Evolutionary conservation across 768 basidiomycete species (phyloP), one percentile per base, ranked within the genome.

Genomic region (Phylloporus arenicola): DNA sequence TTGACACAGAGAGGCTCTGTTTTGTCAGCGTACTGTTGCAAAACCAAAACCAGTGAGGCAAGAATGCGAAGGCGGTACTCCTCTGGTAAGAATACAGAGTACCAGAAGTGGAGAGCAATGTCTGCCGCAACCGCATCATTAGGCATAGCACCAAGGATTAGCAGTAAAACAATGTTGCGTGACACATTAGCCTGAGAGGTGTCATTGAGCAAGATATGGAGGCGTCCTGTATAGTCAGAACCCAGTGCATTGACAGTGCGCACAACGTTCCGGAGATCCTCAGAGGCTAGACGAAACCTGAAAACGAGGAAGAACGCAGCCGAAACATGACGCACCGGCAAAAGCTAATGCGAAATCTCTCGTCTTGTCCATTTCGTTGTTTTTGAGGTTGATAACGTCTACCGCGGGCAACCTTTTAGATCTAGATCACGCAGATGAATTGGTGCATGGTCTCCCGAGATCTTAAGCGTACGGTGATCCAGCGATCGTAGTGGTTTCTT

Each of bases 21-120:
- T 40, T 43, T 47, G 41, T 64, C 48, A 9, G 51, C 29, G 22
- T 48, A 17, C 6, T 50, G 54, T 30, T 55, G 50, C 29, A 62
- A 41, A 20, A 54, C 4, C 35, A 59, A 41, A 14, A 57, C 39
- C 25, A 69, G 50, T 3, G 47, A 44, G 2, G 52, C 29, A 17
- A 67, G 51, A n/a, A 66, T 43, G 11, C 52, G 47, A 24, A 63
- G 29, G 5, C 54, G 57, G 53, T 74, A 68, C 30, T 60, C 60
- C 3, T 43, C 43, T 33, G 74, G 74, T 14, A 77, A 40, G 46
- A 71, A 72, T 3, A 61, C 62, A 6, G 77, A 79, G 47, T 73
- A 75, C 72, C 74, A 77, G 39, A 75, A 70, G 48, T 78, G 77
- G 17, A 78, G 64, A 4, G 74, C 75, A 3, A 70, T 56, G 40